phyloP scores from a whole-genome alignment of 129 eudicot genomes.

The Artemisia argyi region DNA sequence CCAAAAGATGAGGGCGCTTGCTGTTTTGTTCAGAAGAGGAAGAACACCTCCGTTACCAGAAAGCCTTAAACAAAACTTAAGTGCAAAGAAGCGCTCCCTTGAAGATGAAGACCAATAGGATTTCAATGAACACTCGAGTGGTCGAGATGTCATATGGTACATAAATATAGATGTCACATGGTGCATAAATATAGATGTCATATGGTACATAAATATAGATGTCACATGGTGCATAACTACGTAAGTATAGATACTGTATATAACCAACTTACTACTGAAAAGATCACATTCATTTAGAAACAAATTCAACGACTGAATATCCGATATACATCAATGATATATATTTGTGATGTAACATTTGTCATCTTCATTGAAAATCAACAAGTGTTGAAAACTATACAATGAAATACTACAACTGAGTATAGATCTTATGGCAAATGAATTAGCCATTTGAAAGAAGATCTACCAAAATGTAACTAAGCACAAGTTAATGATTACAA shows the following conservation, averaged over 20 bases:
- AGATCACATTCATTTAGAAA: background rate
- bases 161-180: background rate
- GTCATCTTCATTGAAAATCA: no score
- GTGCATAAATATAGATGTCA: conserved; percentile 8
- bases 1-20: conserved; percentile 79
- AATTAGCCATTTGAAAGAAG: no score
- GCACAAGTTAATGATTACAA: no score
- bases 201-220: conserved; percentile 4
- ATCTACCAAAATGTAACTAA: no score
- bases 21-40: conserved; percentile 89
- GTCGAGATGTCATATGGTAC: conserved; percentile 26
- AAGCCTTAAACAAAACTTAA: conserved; percentile 76
- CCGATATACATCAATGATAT: background rate
- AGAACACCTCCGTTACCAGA: conserved; percentile 94
- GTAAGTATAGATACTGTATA: conserved; percentile 19
- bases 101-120: conserved; percentile 66
- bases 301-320: conserved; percentile 6
- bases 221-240: conserved; percentile 6
- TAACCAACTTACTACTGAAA: conserved; percentile 9
- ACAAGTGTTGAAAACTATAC: no score
- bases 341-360: background rate
- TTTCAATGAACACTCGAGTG: conserved; percentile 13
- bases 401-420: no score
- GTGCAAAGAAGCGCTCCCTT: conserved; percentile 90
- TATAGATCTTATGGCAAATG: no score